phyloP scores from a whole-genome alignment of 208 protist genomes.

The Trypanosoma melophagium region DNA sequence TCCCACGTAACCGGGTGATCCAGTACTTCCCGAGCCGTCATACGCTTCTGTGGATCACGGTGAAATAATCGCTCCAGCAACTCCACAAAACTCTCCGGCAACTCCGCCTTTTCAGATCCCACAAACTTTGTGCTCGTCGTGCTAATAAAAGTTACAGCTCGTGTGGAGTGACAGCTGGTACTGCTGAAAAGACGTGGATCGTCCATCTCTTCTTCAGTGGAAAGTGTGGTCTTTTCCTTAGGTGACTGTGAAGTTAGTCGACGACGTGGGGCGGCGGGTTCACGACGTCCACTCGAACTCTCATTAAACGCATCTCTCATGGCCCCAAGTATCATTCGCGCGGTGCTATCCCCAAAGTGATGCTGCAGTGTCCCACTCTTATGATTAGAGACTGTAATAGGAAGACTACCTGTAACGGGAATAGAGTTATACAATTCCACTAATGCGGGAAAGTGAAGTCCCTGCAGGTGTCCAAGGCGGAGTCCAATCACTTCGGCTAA shows the following conservation, averaged over 20 bases:
- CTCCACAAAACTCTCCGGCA: constrained; percentile 68
- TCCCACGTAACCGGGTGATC: constrained; percentile 80
- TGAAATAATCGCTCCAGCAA: constrained; percentile 69
- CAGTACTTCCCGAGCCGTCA: constrained; percentile 67
- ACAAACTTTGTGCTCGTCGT: constrained; percentile 41
- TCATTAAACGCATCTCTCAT: constrained; percentile 38
- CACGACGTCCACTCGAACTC: constrained; percentile 29
- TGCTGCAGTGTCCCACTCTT: constrained; percentile 39
- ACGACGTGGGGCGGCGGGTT: background rate
- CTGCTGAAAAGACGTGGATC: background rate
- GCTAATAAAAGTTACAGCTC: constrained; percentile 46
- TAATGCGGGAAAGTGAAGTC: constrained; percentile 66
- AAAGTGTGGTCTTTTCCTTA: background rate
- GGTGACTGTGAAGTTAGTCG: background rate
- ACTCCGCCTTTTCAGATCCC: constrained; percentile 33
- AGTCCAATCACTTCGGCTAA: constrained; percentile 77
- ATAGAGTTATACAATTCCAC: constrained; percentile 64
- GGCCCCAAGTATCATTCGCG: constrained; percentile 42
- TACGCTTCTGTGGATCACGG: constrained; percentile 65
- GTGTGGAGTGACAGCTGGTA: constrained; percentile 7
- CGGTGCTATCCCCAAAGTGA: constrained; percentile 26
- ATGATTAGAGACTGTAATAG: constrained; percentile 54
- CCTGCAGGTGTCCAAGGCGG: constrained; percentile 64
- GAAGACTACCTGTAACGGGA: constrained; percentile 40
- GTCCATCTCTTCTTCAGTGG: background rate